Base-by-base conservation (phyloP, 2,329 filamentous ascomycete species). In the Clonostachys rhizophaga region DNA sequence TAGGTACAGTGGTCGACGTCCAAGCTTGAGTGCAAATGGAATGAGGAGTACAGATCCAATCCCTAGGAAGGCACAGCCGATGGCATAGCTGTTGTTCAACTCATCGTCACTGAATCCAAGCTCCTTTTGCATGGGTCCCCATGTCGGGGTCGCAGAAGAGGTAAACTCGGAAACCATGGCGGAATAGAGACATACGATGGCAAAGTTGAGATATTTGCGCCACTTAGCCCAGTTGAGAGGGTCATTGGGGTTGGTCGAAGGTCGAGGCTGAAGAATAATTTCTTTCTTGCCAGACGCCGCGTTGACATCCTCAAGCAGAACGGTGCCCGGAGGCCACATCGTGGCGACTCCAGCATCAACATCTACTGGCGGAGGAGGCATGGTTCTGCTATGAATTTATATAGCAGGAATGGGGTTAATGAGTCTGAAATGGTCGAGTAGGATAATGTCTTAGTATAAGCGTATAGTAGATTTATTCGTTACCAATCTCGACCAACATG, bases 11-110 rank as follows among this genome's bases (percentile, higher is more conserved):
- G 70, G 68, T 12, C 74, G 65, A 5, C 71, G 59, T 2, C 73
- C 72, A 46, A 64, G 75, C 43, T 74, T 75, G 43, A 70, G 56
- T 3, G 68, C 67, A 34, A 76, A 68, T 0, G 72, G 72, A 2
- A 74, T 65, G 37, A 76, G 57, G 10, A 75, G 34, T 5, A 74
- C 46, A 20, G 61, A 62, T 2, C 72, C 70, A 6, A 75, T 45
- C 12, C 64, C 66, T 0, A 76, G 55, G 2, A 61, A 61, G 3
- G 63, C 74, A 45, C 61, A 72, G 5, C 65, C 66, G 3, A 67
- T 63, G 1, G 73, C 76, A 45, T 68, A 71, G 5, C 65, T 68
- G 45, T 73, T 63, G 45, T 75, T 78, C 34, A 77, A 51, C 0
- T 63, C 52, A 1, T 57, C 59, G 42, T 60, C 64, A 47, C 58